These are phyloP conservation scores for Plasmodium billcollinsi DNA, from an alignment of 169 alveolate species.

Conservation along the genomic window DNA sequence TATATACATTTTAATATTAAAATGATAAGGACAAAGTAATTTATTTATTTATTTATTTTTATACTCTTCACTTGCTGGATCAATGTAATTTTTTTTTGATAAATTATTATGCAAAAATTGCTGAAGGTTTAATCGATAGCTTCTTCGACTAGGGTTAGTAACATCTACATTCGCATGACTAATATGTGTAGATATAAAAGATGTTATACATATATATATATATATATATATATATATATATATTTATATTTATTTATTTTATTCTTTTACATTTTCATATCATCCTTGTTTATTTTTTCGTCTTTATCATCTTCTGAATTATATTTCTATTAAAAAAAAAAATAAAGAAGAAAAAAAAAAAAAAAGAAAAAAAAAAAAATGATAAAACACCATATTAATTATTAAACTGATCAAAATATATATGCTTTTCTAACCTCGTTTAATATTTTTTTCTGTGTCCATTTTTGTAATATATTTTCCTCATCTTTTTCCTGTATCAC, in stretches of 20 bases:
- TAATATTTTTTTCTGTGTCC: slow-evolving; percentile 23
- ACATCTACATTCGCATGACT: not conserved
- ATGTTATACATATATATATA: not conserved
- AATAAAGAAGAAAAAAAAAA: too few species aligned
- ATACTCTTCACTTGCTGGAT: slow-evolving; percentile 55
- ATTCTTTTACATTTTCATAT: not conserved
- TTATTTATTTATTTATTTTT: not conserved
- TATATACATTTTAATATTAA: too few species aligned
- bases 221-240: not conserved
- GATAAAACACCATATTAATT: not conserved
- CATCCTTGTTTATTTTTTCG: not conserved
- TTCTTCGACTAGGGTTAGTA: slow-evolving; percentile 29
- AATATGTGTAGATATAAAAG: not conserved
- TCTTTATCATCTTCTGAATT: slow-evolving; percentile 11
- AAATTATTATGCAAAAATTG: slow-evolving; percentile 15
- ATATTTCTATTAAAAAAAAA: slow-evolving; percentile 19
- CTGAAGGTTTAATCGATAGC: slow-evolving; percentile 45
- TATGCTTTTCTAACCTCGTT: slow-evolving; percentile 21
- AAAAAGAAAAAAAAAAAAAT: slow-evolving; percentile 5
- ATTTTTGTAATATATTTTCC: slow-evolving; percentile 27
- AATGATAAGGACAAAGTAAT: too few species aligned
- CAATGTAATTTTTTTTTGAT: slow-evolving; percentile 16
- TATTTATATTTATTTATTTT: not conserved
- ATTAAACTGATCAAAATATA: too few species aligned
- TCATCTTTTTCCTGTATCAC: slow-evolving; percentile 34